Conservation (phyloP, 805 yeast species). For the Kuraishia ogatae region DNA sequence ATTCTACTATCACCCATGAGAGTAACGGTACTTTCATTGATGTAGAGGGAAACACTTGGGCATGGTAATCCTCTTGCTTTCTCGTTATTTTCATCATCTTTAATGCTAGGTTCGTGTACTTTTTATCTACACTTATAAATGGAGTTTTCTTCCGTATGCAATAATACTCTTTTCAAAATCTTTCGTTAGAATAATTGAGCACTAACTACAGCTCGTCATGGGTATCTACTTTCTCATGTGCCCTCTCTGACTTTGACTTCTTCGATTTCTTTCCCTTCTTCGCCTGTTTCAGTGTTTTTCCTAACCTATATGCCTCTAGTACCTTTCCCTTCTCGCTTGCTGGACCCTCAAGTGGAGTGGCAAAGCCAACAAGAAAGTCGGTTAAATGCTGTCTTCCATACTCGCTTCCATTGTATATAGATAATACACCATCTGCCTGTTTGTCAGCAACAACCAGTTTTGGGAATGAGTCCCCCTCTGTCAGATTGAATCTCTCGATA, state of each 20-base stretch:
- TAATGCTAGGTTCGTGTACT: too few species aligned
- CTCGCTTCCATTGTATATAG: slow-evolving; percentile 19
- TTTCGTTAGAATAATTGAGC: not conserved
- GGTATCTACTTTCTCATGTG: slow-evolving; percentile 2
- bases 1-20: not conserved
- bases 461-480: slow-evolving; percentile 13
- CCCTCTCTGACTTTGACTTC: too few species aligned
- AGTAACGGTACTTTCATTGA: not conserved
- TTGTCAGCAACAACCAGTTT: slow-evolving; percentile 13
- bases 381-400: slow-evolving; percentile 22
- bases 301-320: slow-evolving; percentile 7
- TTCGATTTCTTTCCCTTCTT: slow-evolving; percentile 15
- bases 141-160: not conserved
- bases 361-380: slow-evolving; percentile 21
- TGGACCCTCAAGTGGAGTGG: slow-evolving; percentile 26
- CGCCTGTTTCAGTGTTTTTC: slow-evolving; percentile 12
- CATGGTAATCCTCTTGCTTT: not conserved
- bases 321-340: slow-evolving; percentile 15
- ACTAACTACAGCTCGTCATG: not conserved
- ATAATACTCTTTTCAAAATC: not conserved
- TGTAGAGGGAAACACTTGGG: not conserved
- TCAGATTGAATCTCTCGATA: slow-evolving; percentile 5
- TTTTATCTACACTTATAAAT: not conserved
- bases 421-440: slow-evolving; percentile 10
- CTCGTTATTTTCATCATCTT: too few species aligned